Conservation (phyloP, 1,284 basidiomycete species). For the Ustilago lituana region DNA sequence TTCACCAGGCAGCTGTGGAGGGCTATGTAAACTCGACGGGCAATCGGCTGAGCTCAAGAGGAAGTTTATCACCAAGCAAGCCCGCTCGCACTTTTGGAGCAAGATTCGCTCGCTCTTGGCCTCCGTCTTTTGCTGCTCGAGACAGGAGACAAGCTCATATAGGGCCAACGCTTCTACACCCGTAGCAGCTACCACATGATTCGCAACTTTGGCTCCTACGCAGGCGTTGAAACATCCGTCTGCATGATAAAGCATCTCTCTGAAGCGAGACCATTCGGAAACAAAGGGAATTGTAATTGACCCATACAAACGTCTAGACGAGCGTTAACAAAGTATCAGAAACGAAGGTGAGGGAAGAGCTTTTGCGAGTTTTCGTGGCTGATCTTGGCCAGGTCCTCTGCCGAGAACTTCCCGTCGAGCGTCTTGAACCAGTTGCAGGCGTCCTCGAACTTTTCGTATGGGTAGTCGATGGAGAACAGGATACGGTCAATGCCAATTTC, state of each 20-base stretch:
- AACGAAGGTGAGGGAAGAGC: constrained; percentile 44
- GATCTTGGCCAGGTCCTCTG: constrained; percentile 42
- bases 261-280: not conserved
- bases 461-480: constrained; percentile 67
- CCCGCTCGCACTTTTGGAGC: constrained; percentile 33
- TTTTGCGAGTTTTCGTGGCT: constrained; percentile 46
- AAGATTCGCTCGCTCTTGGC: constrained; percentile 13
- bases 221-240: constrained; percentile 25
- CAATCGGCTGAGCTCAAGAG: constrained; percentile 34
- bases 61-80: constrained; percentile 31
- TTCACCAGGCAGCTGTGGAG: constrained; percentile 33
- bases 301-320: not conserved
- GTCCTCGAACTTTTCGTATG: constrained; percentile 65
- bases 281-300: not conserved
- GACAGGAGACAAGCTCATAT: constrained; percentile 27
- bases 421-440: constrained; percentile 64
- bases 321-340: not conserved
- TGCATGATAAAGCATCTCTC: constrained; percentile 35
- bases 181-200: constrained; percentile 25
- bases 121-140: constrained; percentile 24
- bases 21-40: constrained; percentile 20
- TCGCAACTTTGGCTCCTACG: constrained; percentile 41
- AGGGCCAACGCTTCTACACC: constrained; percentile 37
- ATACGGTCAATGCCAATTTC: constrained; percentile 64
- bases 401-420: constrained; percentile 35